Conservation (phyloP, 139 green algal species). For the Coccomyxa sp. region DNA sequence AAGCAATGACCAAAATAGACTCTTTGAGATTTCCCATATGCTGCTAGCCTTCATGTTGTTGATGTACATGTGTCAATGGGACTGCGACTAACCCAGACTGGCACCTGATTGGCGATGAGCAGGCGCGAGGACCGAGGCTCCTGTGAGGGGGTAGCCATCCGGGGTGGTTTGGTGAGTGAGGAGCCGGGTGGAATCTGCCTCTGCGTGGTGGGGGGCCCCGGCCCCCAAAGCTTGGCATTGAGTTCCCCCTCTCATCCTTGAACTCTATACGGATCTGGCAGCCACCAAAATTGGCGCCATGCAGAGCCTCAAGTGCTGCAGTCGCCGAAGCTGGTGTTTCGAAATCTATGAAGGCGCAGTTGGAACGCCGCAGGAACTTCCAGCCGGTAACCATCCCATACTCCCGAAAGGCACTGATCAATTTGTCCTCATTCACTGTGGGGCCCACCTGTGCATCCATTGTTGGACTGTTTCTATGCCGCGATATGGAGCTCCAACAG, state of each 20-base stretch:
- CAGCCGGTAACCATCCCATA: not conserved
- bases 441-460: slow-evolving; percentile 5
- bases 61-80: no score
- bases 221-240: not conserved
- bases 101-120: no score
- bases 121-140: not conserved
- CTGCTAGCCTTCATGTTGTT: no score
- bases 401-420: not conserved
- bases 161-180: not conserved
- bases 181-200: not conserved
- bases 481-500: not conserved
- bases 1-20: no score
- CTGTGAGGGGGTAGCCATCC: not conserved
- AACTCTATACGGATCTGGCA: slow-evolving; percentile 6
- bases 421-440: not conserved
- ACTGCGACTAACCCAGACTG: no score
- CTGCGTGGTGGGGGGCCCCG: no score
- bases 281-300: not conserved
- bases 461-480: not conserved
- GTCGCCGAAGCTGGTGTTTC: not conserved
- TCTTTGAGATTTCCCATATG: no score
- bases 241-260: not conserved
- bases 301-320: not conserved
- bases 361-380: not conserved
- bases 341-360: slow-evolving; percentile 15